phyloP scores from a whole-genome alignment of 208 protist genomes.

The Trypanosoma avium region DNA sequence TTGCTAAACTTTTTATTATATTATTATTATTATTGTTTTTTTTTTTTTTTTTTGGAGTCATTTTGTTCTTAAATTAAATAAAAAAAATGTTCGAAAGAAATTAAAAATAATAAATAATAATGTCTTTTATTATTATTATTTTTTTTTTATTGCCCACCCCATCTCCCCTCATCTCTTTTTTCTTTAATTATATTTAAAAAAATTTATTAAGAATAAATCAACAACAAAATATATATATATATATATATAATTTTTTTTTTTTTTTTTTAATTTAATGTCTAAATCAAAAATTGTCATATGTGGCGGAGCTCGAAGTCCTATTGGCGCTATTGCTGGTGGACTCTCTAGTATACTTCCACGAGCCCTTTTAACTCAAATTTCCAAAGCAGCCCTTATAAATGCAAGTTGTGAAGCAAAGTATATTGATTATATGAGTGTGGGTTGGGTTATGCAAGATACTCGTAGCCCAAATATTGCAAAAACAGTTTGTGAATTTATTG shows the following conservation, averaged over 20 bases:
- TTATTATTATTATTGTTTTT: slow-evolving; percentile 5
- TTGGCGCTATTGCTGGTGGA: slow-evolving; percentile 48
- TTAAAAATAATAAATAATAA: too few species aligned
- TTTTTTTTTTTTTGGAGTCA: too few species aligned
- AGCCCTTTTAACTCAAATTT: slow-evolving; percentile 35
- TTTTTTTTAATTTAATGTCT: slow-evolving; percentile 19
- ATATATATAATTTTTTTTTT: background rate
- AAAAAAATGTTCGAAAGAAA: too few species aligned
- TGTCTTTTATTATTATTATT: slow-evolving; percentile 18
- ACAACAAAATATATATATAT: slow-evolving; percentile 12
- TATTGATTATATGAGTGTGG: slow-evolving; percentile 58
- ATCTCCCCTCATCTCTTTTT: too few species aligned
- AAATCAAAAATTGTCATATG: slow-evolving; percentile 46
- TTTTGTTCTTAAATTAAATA: too few species aligned
- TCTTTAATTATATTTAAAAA: too few species aligned
- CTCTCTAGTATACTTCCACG: slow-evolving; percentile 34
- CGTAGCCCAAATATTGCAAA: slow-evolving; percentile 62
- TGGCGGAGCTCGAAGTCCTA: slow-evolving; percentile 43
- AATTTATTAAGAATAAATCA: too few species aligned
- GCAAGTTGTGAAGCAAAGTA: slow-evolving; percentile 43
- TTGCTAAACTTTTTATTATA: slow-evolving; percentile 6
- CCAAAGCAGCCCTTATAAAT: slow-evolving; percentile 32
- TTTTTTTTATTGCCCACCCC: too few species aligned
- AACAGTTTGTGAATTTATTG: slow-evolving; percentile 35
- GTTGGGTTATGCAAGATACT: slow-evolving; percentile 52